Evolutionary conservation across 352 stramenopile genomes (phyloP).

Genomic region (Pythium vanterpoolii): DNA sequence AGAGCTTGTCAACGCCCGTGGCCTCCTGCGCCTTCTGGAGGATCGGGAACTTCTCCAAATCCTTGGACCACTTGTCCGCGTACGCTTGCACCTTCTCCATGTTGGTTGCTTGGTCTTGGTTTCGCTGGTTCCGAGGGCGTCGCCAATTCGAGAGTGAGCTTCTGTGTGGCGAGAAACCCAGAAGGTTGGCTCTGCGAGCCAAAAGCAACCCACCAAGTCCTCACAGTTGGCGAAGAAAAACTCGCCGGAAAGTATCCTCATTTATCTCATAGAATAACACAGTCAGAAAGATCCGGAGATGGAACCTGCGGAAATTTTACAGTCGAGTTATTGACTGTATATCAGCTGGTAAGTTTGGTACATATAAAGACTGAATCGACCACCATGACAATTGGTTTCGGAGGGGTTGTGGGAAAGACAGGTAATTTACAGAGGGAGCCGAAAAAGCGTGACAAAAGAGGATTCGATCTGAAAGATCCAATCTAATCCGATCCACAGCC

Average conservation of each 20-base stretch:
- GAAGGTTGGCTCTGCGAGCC: slow-evolving; percentile 19
- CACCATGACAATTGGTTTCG: slow-evolving; percentile 2
- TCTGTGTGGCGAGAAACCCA: slow-evolving; percentile 4
- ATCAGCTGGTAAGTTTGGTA: slow-evolving; percentile 2
- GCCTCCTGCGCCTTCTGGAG: slow-evolving; percentile 76
- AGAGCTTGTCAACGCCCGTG: slow-evolving; percentile 87
- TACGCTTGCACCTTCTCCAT: slow-evolving; percentile 85
- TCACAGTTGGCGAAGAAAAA: slow-evolving; percentile 24
- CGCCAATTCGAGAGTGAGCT: slow-evolving; percentile 29
- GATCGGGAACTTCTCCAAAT: slow-evolving; percentile 79
- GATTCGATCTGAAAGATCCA: not conserved
- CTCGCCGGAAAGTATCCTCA: not conserved
- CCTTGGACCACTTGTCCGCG: slow-evolving; percentile 85
- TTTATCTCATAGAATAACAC: not conserved
- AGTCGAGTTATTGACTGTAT: not conserved
- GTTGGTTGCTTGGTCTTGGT: slow-evolving; percentile 4
- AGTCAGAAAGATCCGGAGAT: not conserved
- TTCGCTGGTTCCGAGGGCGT: slow-evolving; percentile 19
- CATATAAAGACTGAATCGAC: slow-evolving; percentile 10
- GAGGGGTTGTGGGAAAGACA: not conserved
- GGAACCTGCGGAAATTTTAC: not conserved
- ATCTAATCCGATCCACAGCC: not conserved
- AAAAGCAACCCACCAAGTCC: slow-evolving; percentile 15
- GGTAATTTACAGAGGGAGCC: not conserved
- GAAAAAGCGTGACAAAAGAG: slow-evolving; percentile 11